These are phyloP conservation scores for Phaeosphaeriaceae sp. DNA, from an alignment of 2,329 filamentous ascomycete genomes.

Conservation along the genomic window DNA sequence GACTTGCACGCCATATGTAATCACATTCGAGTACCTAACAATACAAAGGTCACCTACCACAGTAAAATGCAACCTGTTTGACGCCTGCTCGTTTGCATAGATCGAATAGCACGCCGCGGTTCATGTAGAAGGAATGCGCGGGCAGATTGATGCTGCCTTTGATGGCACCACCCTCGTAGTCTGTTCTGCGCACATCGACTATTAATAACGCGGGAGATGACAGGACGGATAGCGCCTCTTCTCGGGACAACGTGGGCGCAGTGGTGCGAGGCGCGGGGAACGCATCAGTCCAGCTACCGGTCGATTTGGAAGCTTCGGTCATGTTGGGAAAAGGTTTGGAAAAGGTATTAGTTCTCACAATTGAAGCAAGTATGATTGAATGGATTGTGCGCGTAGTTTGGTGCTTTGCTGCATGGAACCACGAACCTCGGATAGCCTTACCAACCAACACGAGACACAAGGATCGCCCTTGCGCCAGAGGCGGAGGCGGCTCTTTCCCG, in stretches of 20 bases:
- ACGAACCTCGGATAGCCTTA: neutral
- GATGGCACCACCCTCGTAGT: constrained; percentile 56
- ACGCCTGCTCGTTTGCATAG: constrained; percentile 54
- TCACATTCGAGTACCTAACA: neutral
- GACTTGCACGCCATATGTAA: constrained; percentile 17
- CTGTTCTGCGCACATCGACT: constrained; percentile 55
- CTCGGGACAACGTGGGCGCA: constrained; percentile 48
- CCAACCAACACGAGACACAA: neutral
- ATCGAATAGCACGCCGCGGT: constrained; percentile 52
- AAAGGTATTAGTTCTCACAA: neutral
- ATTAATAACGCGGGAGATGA: constrained; percentile 50
- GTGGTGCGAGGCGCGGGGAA: constrained; percentile 51
- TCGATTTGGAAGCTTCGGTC: constrained; percentile 23
- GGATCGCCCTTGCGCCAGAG: constrained; percentile 3
- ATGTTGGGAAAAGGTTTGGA: constrained; percentile 13
- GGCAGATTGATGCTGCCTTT: constrained; percentile 56
- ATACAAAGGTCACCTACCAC: constrained; percentile 39
- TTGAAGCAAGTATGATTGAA: neutral
- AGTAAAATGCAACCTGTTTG: constrained; percentile 56
- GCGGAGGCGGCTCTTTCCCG: constrained; percentile 19
- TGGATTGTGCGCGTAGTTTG: neutral
- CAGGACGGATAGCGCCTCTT: constrained; percentile 42
- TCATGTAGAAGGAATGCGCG: constrained; percentile 57
- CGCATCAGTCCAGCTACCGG: constrained; percentile 48
- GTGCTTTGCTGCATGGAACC: constrained; percentile 6